Evolutionary conservation across 345 rosid species (phyloP).

Genomic region (Eucalyptus brandiana): DNA sequence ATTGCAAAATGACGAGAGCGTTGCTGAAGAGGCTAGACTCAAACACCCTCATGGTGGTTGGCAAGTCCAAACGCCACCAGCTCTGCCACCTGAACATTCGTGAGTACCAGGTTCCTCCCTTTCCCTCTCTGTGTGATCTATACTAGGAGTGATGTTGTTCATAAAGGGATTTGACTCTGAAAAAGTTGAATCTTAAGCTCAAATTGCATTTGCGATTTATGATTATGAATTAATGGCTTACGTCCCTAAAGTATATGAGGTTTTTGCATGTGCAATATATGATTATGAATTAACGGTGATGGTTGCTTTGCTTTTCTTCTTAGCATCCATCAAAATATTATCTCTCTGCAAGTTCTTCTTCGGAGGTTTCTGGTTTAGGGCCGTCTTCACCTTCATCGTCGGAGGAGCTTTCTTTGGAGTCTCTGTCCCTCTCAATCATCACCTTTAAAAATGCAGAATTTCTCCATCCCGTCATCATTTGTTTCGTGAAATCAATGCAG

Average conservation of each 20-base stretch:
- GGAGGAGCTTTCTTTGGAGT: constrained; percentile 25
- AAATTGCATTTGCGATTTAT: not conserved
- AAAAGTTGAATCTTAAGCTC: not conserved
- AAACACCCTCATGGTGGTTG: constrained; percentile 6
- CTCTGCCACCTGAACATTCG: constrained; percentile 93
- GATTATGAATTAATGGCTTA: not conserved
- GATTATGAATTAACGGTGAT: constrained; percentile 41
- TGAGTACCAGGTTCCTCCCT: constrained; percentile 54
- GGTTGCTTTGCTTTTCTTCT: constrained; percentile 42
- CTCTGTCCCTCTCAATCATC: constrained; percentile 35
- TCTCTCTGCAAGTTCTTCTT: not conserved
- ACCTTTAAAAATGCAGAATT: constrained; percentile 30
- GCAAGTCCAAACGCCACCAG: constrained; percentile 81
- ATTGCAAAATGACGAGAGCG: too few species aligned
- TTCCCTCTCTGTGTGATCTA: too few species aligned
- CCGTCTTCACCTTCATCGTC: constrained; percentile 5
- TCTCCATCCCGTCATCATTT: constrained; percentile 1
- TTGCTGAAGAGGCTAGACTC: too few species aligned
- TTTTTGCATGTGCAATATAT: constrained; percentile 10
- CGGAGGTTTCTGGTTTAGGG: constrained; percentile 1
- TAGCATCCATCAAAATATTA: not conserved
- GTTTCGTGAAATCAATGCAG: too few species aligned
- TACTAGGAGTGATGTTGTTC: not conserved
- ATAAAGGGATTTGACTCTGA: not conserved
- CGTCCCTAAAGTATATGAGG: too few species aligned